phyloP scores from a whole-genome alignment of 1,139 yeast genomes.

The Debaryomycetaceae sp. region DNA sequence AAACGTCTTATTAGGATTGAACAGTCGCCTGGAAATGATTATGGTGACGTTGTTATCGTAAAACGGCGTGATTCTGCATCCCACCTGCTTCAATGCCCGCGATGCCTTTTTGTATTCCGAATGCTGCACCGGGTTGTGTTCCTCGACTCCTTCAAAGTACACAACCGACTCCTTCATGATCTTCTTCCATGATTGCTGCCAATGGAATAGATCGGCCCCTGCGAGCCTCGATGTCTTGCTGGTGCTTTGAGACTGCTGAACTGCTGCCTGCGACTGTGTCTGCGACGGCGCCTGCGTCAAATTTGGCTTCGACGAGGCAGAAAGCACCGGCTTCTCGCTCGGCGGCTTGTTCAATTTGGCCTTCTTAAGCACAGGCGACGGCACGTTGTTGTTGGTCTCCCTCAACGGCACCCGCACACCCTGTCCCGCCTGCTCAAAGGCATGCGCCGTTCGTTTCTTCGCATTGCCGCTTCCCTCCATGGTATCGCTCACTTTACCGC shows the following conservation, averaged over 20 bases:
- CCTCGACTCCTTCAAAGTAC: slow-evolving; percentile 71
- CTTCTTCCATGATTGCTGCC: slow-evolving; percentile 82
- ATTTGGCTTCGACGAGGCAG: slow-evolving; percentile 6
- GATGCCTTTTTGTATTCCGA: slow-evolving; percentile 54
- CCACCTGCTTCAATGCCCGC: slow-evolving; percentile 53
- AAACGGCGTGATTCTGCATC: slow-evolving; percentile 68
- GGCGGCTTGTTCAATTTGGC: slow-evolving; percentile 16
- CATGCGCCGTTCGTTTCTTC: slow-evolving; percentile 1
- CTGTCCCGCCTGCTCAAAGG: background rate
- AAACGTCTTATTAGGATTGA: slow-evolving; percentile 19
- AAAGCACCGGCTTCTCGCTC: slow-evolving; percentile 1
- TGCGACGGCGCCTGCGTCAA: slow-evolving; percentile 1
- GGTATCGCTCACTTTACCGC: slow-evolving; percentile 1
- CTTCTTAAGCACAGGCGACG: slow-evolving; percentile 36
- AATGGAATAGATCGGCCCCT: slow-evolving; percentile 55
- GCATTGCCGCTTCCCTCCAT: slow-evolving; percentile 3
- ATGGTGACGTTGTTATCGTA: slow-evolving; percentile 79
- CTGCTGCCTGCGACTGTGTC: slow-evolving; percentile 4
- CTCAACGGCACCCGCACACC: slow-evolving; percentile 36
- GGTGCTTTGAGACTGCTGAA: slow-evolving; percentile 3
- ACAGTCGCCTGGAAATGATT: slow-evolving; percentile 62
- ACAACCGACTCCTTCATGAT: slow-evolving; percentile 73
- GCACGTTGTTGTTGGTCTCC: slow-evolving; percentile 42
- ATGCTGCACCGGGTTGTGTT: slow-evolving; percentile 38
- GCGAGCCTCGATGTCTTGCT: slow-evolving; percentile 21